phyloP scores from a whole-genome alignment of 345 rosid genomes.

The Brassica incana region DNA sequence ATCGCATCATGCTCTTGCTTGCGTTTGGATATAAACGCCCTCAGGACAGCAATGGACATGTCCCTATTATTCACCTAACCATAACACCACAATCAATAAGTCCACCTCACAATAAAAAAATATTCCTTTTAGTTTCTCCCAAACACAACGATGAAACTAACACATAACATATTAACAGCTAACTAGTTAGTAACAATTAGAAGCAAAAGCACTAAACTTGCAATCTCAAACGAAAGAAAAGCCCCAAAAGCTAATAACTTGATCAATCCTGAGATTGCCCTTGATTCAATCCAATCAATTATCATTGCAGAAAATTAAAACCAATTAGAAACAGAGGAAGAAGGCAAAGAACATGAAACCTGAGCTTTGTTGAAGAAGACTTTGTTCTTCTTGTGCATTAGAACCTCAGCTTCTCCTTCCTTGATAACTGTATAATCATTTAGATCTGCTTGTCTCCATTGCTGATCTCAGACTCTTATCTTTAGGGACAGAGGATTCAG shows the following conservation, averaged over 20 bases:
- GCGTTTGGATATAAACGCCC: slow-evolving; percentile 68
- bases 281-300: slow-evolving; percentile 10
- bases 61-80: slow-evolving; percentile 93
- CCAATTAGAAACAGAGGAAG: background rate
- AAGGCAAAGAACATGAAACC: slow-evolving; percentile 43
- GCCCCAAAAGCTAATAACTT: background rate
- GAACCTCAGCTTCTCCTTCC: slow-evolving; percentile 99
- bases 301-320: slow-evolving; percentile 3
- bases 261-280: background rate
- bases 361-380: slow-evolving; percentile 96
- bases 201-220: slow-evolving; percentile 3
- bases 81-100: slow-evolving; percentile 6
- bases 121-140: background rate
- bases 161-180: too few species aligned
- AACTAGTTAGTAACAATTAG: background rate
- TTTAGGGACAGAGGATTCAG: slow-evolving; percentile 7
- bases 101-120: slow-evolving; percentile 3
- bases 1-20: slow-evolving; percentile 74
- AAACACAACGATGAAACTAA: background rate
- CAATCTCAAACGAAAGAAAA: background rate
- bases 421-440: slow-evolving; percentile 69
- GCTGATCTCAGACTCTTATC: slow-evolving; percentile 29
- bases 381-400: slow-evolving; percentile 88
- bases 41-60: slow-evolving; percentile 87
- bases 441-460: slow-evolving; percentile 58